phyloP scores from a whole-genome alignment of 2,329 filamentous ascomycete genomes.

The Aureobasidium sp. region DNA sequence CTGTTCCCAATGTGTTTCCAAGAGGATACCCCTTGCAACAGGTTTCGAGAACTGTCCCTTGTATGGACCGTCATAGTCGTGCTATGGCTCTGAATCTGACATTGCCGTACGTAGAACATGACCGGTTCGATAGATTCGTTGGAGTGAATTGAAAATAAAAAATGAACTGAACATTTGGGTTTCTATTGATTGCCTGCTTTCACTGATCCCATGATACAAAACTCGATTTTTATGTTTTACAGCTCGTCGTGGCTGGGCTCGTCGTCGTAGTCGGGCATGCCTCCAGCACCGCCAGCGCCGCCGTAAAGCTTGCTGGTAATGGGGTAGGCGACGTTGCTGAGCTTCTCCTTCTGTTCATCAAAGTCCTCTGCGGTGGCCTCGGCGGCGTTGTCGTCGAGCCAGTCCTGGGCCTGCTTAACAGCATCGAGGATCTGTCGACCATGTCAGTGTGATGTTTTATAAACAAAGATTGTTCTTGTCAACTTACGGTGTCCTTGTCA shows the following conservation, averaged over 20 bases:
- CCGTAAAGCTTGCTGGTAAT: constrained; percentile 97
- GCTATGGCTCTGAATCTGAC: neutral
- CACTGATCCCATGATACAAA: neutral
- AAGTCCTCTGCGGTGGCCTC: constrained; percentile 87
- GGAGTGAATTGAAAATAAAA: neutral
- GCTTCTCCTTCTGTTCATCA: constrained; percentile 99
- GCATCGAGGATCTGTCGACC: constrained; percentile 66
- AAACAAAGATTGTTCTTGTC: neutral
- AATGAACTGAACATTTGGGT: neutral
- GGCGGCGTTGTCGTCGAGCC: constrained; percentile 90
- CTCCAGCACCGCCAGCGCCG: constrained; percentile 47
- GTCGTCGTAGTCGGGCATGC: constrained; percentile 55
- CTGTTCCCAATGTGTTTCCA: neutral
- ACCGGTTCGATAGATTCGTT: too few species aligned
- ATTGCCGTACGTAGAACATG: neutral
- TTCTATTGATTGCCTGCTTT: constrained; percentile 7
- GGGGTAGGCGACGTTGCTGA: constrained; percentile 91
- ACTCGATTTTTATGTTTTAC: constrained; percentile 21
- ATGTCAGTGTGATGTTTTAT: constrained; percentile 28
- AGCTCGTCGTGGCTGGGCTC: constrained; percentile 46
- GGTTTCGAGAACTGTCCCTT: too few species aligned
- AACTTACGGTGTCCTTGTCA: constrained; percentile 83
- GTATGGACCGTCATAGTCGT: neutral
- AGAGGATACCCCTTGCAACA: neutral
- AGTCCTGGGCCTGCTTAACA: constrained; percentile 93